Evolutionary conservation across 768 basidiomycete genomes (phyloP).

Genomic region (Mycena maculata): DNA sequence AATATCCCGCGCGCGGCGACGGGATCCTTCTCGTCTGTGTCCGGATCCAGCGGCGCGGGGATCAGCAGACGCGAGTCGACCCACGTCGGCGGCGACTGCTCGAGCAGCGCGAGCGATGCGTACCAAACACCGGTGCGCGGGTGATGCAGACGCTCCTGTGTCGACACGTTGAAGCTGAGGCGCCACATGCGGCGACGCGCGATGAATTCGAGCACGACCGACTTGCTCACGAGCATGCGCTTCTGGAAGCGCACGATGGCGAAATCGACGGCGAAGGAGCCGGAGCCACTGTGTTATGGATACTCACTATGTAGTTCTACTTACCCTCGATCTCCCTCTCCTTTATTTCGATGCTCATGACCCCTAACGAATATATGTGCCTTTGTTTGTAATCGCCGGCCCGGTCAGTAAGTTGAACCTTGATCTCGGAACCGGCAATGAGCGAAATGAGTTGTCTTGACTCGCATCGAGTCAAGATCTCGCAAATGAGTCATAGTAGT

Average conservation of each 20-base stretch:
- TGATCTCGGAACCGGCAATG: too few relatives aligned
- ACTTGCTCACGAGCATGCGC: conserved; percentile 71
- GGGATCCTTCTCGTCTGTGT: conserved; percentile 1
- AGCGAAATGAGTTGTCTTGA: too few relatives aligned
- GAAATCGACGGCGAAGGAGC: conserved; percentile 62
- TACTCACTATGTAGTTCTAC: too few relatives aligned
- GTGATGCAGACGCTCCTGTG: conserved; percentile 19
- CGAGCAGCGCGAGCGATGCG: conserved; percentile 50
- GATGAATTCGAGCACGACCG: conserved; percentile 75
- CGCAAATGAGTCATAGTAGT: too few relatives aligned
- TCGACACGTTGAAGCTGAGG: conserved; percentile 52
- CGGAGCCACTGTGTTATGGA: not conserved
- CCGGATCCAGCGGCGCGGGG: conserved; percentile 37
- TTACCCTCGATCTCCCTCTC: too few relatives aligned
- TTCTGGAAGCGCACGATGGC: conserved; percentile 74
- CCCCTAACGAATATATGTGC: too few relatives aligned
- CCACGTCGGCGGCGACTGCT: conserved; percentile 56
- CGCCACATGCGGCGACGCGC: conserved; percentile 70
- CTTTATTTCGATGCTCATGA: too few relatives aligned
- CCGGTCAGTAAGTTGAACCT: too few relatives aligned
- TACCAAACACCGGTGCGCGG: conserved; percentile 38
- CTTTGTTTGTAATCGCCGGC: too few relatives aligned
- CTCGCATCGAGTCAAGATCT: too few relatives aligned
- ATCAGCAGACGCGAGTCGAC: conserved; percentile 55
- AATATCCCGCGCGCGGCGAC: conserved; percentile 11